Evolutionary conservation across 169 alveolate genomes (phyloP).

Genomic region (Plasmodium ovale): DNA sequence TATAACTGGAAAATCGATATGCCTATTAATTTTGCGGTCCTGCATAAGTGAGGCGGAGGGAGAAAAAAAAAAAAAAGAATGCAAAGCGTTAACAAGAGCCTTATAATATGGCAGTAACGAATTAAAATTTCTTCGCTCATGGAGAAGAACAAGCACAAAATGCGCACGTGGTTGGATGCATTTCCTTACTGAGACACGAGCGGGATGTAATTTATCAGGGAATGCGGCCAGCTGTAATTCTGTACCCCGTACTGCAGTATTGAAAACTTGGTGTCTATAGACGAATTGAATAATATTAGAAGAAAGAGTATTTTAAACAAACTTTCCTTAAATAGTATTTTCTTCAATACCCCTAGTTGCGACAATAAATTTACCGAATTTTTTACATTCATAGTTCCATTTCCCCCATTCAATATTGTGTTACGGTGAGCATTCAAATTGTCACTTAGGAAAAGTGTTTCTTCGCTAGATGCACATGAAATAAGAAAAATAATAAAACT

Average conservation of each 20-base stretch:
- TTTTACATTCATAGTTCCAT: conserved; percentile 27
- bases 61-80: not conserved
- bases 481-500: conserved; percentile 39
- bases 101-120: not conserved
- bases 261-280: conserved; percentile 50
- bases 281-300: conserved; percentile 54
- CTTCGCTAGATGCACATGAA: conserved; percentile 64
- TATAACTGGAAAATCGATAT: conserved; percentile 52
- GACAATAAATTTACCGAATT: conserved; percentile 28
- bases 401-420: conserved; percentile 28
- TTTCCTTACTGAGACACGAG: conserved; percentile 64
- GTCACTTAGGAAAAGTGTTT: conserved; percentile 50
- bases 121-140: not conserved
- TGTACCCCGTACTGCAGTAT: conserved; percentile 55
- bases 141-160: not conserved
- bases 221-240: conserved; percentile 68
- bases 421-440: conserved; percentile 19
- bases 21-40: conserved; percentile 61
- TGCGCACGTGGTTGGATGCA: not conserved
- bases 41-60: not conserved
- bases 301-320: conserved; percentile 48
- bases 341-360: conserved; percentile 35
- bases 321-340: conserved; percentile 52
- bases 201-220: conserved; percentile 50
- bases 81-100: not conserved